Evolutionary conservation across 2,329 filamentous ascomycete species (phyloP).

Genomic region (Akanthomyces dipterigenus): DNA sequence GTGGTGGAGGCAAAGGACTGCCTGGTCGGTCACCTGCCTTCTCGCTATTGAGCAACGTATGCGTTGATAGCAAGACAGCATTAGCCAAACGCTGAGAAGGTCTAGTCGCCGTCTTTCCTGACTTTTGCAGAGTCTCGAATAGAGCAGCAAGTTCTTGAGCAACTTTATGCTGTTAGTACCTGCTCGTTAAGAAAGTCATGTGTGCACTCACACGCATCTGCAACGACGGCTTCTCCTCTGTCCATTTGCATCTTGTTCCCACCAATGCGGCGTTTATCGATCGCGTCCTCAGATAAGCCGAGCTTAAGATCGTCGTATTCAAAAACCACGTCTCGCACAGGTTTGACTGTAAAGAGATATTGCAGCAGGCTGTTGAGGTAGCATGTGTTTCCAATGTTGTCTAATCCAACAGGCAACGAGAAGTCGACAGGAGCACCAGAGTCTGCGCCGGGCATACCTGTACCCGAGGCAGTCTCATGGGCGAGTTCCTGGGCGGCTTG

Average conservation of each 20-base stretch:
- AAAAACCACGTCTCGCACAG: constrained; percentile 73
- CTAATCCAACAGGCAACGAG: constrained; percentile 73
- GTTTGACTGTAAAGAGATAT: constrained; percentile 84
- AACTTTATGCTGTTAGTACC: constrained; percentile 43
- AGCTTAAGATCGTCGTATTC: constrained; percentile 67
- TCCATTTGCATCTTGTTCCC: constrained; percentile 48
- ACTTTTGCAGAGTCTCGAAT: constrained; percentile 63
- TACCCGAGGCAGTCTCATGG: constrained; percentile 15
- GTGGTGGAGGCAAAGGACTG: constrained; percentile 35
- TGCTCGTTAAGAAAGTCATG: constrained; percentile 39
- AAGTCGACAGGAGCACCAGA: constrained; percentile 23
- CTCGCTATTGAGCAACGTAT: constrained; percentile 29
- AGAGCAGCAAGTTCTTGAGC: constrained; percentile 64
- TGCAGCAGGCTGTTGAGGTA: constrained; percentile 96
- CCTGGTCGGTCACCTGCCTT: constrained; percentile 19
- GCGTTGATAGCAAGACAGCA: constrained; percentile 60
- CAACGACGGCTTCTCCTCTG: constrained; percentile 52
- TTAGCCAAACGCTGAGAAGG: constrained; percentile 75
- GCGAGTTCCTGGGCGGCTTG: constrained; percentile 22
- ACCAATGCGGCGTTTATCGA: constrained; percentile 67
- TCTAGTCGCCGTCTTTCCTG: constrained; percentile 53
- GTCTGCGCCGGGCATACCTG: constrained; percentile 8
- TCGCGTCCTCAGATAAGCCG: constrained; percentile 54
- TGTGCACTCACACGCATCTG: constrained; percentile 66
- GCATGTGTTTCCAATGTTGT: constrained; percentile 95